These are phyloP conservation scores for Cicer judaicum DNA, from an alignment of 306 rosid species.

Conservation along the genomic window DNA sequence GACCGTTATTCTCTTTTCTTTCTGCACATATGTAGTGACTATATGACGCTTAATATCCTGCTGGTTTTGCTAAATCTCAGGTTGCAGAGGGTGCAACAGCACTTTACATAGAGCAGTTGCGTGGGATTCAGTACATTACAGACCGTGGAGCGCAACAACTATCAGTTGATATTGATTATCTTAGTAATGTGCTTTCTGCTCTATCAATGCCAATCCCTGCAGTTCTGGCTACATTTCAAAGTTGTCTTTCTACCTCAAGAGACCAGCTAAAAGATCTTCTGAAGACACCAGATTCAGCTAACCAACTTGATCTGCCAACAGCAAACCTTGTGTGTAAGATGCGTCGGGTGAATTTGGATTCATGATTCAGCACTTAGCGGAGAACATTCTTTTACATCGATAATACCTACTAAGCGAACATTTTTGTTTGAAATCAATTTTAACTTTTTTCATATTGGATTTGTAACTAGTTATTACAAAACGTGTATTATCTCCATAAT, in stretches of 20 bases:
- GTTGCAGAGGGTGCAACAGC: slow-evolving; percentile 99
- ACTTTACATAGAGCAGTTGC: slow-evolving; percentile 86
- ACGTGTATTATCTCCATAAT: slow-evolving; percentile 1
- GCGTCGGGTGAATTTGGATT: slow-evolving; percentile 66
- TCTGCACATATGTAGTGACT: not conserved
- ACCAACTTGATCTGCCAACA: slow-evolving; percentile 82
- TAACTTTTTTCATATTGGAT: slow-evolving; percentile 30
- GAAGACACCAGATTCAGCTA: slow-evolving; percentile 63
- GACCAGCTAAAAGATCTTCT: slow-evolving; percentile 79
- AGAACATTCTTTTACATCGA: slow-evolving; percentile 38
- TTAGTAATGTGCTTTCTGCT: slow-evolving; percentile 90
- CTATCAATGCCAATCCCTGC: slow-evolving; percentile 88
- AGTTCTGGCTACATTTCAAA: slow-evolving; percentile 77
- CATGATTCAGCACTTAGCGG: slow-evolving; percentile 35
- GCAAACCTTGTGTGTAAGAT: slow-evolving; percentile 93
- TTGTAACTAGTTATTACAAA: slow-evolving; percentile 27
- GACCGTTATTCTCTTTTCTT: not conserved
- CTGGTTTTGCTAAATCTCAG: slow-evolving; percentile 47
- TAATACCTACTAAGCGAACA: slow-evolving; percentile 1
- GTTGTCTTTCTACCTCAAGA: slow-evolving; percentile 76
- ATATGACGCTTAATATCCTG: not conserved
- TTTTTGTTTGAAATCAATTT: slow-evolving; percentile 1
- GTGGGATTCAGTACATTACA: slow-evolving; percentile 82
- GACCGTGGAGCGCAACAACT: slow-evolving; percentile 95
- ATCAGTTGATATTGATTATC: slow-evolving; percentile 90